phyloP scores from a whole-genome alignment of 2,329 filamentous ascomycete genomes.

The Periconia sp. region DNA sequence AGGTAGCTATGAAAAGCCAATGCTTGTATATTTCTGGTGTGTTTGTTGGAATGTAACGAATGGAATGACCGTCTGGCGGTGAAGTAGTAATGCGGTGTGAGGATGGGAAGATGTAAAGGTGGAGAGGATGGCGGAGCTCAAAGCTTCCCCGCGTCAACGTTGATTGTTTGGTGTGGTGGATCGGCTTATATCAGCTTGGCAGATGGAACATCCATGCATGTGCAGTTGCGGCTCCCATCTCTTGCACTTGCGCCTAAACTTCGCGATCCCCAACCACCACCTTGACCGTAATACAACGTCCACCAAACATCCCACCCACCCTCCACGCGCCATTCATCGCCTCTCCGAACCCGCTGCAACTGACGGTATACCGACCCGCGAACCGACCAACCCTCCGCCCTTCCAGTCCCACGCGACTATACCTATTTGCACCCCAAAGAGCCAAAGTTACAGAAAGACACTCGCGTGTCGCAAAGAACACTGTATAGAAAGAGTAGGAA shows the following conservation, averaged over 20 bases:
- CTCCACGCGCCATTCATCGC: background rate
- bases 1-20: too few species aligned
- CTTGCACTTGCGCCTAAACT: background rate
- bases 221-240: background rate
- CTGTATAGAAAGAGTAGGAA: conserved; percentile 2
- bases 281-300: background rate
- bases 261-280: background rate
- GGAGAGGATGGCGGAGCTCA: background rate
- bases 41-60: too few species aligned
- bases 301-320: background rate
- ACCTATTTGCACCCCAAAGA: background rate
- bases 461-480: background rate
- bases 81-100: too few species aligned
- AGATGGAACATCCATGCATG: background rate
- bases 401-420: background rate
- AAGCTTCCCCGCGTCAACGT: background rate
- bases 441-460: background rate
- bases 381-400: background rate
- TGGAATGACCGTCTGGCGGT: too few species aligned
- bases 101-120: background rate
- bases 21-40: too few species aligned
- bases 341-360: background rate
- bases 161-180: too few species aligned
- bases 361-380: background rate
- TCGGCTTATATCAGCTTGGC: conserved; percentile 11